Conservation (phyloP, 1,284 basidiomycete species). For the Phlebopus sp. region DNA sequence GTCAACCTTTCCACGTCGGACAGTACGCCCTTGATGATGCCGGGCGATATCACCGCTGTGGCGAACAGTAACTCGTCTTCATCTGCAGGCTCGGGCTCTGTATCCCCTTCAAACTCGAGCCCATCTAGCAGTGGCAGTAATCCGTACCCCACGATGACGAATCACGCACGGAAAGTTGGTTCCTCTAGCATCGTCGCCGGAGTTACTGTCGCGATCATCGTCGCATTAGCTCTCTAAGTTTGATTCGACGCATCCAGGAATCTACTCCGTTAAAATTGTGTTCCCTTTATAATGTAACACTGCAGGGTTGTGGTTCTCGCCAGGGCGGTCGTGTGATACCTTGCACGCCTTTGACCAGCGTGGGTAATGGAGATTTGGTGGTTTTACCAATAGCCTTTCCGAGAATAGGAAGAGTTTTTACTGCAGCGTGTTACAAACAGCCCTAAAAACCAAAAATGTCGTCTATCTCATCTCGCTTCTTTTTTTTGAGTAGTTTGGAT, state of each 20-base stretch:
- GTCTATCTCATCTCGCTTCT: conserved; percentile 30
- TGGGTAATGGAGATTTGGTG: too few species aligned
- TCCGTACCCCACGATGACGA: conserved; percentile 3
- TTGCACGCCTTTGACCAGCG: too few species aligned
- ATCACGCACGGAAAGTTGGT: conserved; percentile 3
- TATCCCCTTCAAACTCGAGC: conserved; percentile 26
- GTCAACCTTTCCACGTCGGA: conserved; percentile 47
- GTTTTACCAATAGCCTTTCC: too few species aligned
- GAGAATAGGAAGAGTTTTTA: too few species aligned
- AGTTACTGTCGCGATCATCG: neutral
- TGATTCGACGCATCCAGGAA: neutral
- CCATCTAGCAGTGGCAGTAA: conserved; percentile 2
- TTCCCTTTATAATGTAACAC: too few species aligned
- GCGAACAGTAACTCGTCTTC: conserved; percentile 23
- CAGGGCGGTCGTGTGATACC: too few species aligned
- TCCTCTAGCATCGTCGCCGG: conserved; percentile 5
- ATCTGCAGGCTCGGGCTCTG: conserved; percentile 21
- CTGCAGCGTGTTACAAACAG: too few species aligned
- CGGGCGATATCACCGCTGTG: conserved; percentile 47
- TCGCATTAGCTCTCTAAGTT: conserved; percentile 4
- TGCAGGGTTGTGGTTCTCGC: too few species aligned
- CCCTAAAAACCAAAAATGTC: conserved; percentile 30
- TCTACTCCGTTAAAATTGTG: too few species aligned
- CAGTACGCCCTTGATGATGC: conserved; percentile 52
- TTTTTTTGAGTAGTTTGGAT: conserved; percentile 18